Conservation (phyloP, 1,284 basidiomycete species). For the Caloboletus firmus region DNA sequence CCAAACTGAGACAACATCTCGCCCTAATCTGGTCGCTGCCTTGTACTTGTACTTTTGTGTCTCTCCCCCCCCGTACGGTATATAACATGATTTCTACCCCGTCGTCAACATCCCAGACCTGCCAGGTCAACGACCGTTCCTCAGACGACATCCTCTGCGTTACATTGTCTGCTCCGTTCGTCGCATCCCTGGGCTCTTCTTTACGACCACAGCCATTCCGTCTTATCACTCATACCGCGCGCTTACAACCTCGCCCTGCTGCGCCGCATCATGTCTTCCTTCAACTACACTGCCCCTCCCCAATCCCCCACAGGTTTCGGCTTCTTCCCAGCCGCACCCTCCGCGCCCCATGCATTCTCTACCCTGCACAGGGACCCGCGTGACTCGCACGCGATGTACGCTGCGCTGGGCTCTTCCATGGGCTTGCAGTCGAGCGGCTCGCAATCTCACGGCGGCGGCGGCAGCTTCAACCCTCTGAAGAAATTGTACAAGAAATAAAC, state of each 20-base stretch:
- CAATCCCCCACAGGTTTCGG: slow-evolving; percentile 53
- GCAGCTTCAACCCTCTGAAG: slow-evolving; percentile 28
- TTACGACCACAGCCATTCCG: neutral
- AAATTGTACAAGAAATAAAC: slow-evolving; percentile 33
- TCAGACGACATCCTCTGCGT: slow-evolving; percentile 10
- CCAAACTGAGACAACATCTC: slow-evolving; percentile 21
- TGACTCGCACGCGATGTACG: slow-evolving; percentile 63
- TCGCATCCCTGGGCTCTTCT: neutral
- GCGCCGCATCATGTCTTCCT: slow-evolving; percentile 45
- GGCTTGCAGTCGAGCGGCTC: slow-evolving; percentile 22
- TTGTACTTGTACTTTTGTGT: slow-evolving; percentile 24
- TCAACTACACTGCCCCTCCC: slow-evolving; percentile 38
- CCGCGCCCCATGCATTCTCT: slow-evolving; percentile 62
- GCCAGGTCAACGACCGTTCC: slow-evolving; percentile 12
- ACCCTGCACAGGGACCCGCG: slow-evolving; percentile 66
- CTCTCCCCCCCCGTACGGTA: slow-evolving; percentile 12
- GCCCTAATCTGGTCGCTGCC: slow-evolving; percentile 23
- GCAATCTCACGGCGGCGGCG: slow-evolving; percentile 22
- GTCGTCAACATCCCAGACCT: slow-evolving; percentile 14
- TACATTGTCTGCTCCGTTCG: slow-evolving; percentile 9
- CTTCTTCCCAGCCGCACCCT: slow-evolving; percentile 60
- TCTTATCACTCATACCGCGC: neutral
- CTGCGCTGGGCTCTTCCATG: slow-evolving; percentile 48
- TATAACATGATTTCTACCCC: slow-evolving; percentile 22
- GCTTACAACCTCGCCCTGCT: neutral